Base-by-base conservation (phyloP, 257 asterid genomes). In the Leonotis leonurus region DNA sequence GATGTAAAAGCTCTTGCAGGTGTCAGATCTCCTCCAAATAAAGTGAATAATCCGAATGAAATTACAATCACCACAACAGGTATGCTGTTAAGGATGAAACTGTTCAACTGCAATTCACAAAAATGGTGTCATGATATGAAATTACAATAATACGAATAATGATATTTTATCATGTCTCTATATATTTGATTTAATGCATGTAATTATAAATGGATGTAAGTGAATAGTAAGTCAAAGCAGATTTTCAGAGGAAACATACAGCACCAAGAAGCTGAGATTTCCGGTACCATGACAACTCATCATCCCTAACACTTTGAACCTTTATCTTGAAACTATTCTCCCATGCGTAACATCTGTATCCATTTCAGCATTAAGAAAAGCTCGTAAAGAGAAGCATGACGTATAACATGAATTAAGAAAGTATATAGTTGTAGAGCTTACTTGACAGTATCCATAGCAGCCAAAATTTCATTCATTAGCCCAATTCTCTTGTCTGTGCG, bases 371-470 rank as follows among this genome's bases (percentile, higher is more conserved):
- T 14, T 56, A 52, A 16, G 64, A 30, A 16, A 62, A 20, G 45
- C 26, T 53, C 18, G 25, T 60, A 53, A 69, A 71, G n/a, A 72
- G 59, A 62, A 56, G 59, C 30, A 49, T 41, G 33, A 45, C 29
- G 62, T 10, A n/a, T n/a, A n/a, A n/a, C n/a, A 62, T 12, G 48
- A 20, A 59, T 33, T 18, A 46, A 49, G 17, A 69, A 16, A 56
- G 16, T 39, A 41, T 71, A 56, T 29, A 12, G 59, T 3, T n/a
- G n/a, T n/a, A n/a, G n/a, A 60, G 60, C 81, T 75, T 86, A 92
- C 99, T 92, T 90, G 70, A 90, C 97, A 35, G 91, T 83, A 81
- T 92, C 99, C 99, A 92, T 92, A 65, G 97, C 99, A 73, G 95
- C 95, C 87, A 92, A 80, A 71, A 92, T 77, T 79, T 92, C 99